Conservation (phyloP, 208 protist genomes). For the Leishmania tarentolae region DNA sequence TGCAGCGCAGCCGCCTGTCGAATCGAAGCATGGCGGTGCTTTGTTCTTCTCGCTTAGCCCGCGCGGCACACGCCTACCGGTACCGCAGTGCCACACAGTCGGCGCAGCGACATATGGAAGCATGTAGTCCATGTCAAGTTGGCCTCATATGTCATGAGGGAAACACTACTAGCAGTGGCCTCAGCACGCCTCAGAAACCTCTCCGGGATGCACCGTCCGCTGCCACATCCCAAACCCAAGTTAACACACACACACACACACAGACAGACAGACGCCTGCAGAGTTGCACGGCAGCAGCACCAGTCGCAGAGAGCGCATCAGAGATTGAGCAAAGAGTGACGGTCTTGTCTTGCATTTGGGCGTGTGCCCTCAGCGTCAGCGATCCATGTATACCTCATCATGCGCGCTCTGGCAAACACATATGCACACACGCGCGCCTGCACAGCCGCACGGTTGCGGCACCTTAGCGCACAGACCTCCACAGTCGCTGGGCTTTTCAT, state of each 20-base stretch:
- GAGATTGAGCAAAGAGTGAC: conserved; percentile 4
- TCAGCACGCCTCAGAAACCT: background rate
- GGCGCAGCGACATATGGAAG: too few species aligned
- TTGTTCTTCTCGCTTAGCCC: background rate
- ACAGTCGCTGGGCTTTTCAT: background rate
- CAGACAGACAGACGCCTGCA: background rate
- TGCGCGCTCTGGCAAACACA: background rate
- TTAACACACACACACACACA: background rate
- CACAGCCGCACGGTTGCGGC: background rate
- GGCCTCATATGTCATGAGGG: too few species aligned
- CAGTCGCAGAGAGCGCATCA: background rate
- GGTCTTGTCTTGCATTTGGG: conserved; percentile 18
- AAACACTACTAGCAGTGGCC: background rate
- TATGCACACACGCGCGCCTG: background rate
- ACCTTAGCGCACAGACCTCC: background rate
- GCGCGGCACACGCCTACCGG: too few species aligned
- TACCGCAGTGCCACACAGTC: too few species aligned
- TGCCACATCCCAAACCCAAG: background rate
- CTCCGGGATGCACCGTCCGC: background rate
- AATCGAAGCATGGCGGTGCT: background rate
- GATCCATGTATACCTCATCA: conserved; percentile 27
- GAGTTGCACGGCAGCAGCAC: background rate
- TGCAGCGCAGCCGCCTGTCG: background rate
- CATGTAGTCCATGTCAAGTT: too few species aligned
- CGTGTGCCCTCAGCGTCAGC: conserved; percentile 23